Percentiles rank a stretch among this genome's conserved stretches.
Conservation (phyloP, 1,284 basidiomycete genomes). For the Rhodotorula sp. region DNA sequence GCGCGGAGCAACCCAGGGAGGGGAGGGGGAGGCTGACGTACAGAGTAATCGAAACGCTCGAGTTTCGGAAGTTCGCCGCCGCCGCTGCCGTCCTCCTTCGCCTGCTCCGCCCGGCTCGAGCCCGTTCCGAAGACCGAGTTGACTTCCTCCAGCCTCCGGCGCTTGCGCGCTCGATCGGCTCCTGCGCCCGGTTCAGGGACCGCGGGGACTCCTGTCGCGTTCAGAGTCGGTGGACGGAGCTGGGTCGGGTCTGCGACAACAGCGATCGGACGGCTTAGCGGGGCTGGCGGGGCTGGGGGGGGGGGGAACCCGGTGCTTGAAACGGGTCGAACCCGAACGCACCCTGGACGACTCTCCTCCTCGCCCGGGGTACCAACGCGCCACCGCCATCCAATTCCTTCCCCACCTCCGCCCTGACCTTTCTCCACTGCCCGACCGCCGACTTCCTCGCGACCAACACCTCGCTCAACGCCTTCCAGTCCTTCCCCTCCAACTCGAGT, state of each 20-base stretch:
- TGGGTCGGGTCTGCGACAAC: too few species aligned
- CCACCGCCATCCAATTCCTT: constrained; percentile 11
- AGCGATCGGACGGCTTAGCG: too few species aligned
- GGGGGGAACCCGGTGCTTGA: too few species aligned
- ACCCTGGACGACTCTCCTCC: not conserved
- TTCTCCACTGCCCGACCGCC: not conserved
- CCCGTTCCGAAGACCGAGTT: too few species aligned
- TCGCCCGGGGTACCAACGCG: constrained; percentile 7
- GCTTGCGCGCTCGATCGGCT: not conserved
- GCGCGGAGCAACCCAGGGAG: too few species aligned
- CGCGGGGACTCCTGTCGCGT: not conserved
- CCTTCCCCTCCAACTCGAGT: constrained; percentile 1
- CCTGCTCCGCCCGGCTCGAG: too few species aligned
- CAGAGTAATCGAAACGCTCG: constrained; percentile 13
- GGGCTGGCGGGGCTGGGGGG: too few species aligned
- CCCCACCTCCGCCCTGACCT: not conserved
- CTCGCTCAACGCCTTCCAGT: constrained; percentile 2
- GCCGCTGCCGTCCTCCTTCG: not conserved
- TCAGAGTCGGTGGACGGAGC: not conserved
- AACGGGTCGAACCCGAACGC: not conserved
- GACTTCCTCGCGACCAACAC: not conserved
- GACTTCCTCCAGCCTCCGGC: too few species aligned
- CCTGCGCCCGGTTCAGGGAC: not conserved
- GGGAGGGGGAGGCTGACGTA: not conserved
- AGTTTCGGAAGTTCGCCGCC: not conserved